Evolutionary conservation across 2,329 filamentous ascomycete genomes (phyloP).

Genomic region (Talaromyces sp.): DNA sequence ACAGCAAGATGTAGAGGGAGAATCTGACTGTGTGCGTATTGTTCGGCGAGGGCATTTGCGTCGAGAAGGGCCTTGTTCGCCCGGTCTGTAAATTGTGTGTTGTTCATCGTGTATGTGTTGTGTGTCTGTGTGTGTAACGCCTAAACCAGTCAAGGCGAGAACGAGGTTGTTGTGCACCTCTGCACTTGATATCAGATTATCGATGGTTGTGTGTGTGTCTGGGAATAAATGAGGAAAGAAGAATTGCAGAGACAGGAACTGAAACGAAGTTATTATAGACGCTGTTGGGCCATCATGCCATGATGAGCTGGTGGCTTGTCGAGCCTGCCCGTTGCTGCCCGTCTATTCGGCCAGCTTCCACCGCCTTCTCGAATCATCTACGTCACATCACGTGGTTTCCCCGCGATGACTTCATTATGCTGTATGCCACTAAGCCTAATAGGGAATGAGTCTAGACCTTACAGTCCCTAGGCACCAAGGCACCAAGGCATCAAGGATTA

Average conservation of each 20-base stretch:
- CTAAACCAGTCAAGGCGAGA: neutral
- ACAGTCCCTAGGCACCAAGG: neutral
- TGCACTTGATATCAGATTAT: neutral
- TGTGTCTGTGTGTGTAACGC: neutral
- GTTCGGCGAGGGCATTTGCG: slow-evolving; percentile 80
- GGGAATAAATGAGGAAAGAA: neutral
- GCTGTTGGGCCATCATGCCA: neutral
- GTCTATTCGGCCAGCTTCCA: slow-evolving; percentile 20
- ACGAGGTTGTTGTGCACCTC: neutral
- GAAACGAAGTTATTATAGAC: slow-evolving; percentile 14
- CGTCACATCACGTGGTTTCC: slow-evolving; percentile 20
- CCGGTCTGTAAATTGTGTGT: slow-evolving; percentile 79
- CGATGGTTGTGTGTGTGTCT: neutral
- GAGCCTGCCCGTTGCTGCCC: slow-evolving; percentile 10
- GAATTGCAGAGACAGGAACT: neutral
- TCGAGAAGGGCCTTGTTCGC: slow-evolving; percentile 87
- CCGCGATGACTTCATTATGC: slow-evolving; percentile 7
- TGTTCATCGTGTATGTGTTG: slow-evolving; percentile 33
- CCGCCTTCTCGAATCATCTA: slow-evolving; percentile 19
- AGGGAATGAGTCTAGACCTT: neutral
- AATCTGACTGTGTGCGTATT: slow-evolving; percentile 89
- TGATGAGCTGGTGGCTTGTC: neutral
- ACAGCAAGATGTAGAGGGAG: slow-evolving; percentile 84
- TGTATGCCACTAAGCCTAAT: neutral
- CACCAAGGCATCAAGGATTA: neutral